These are phyloP conservation scores for Blastocystis sp. DNA, from an alignment of 352 stramenopile species.

Conservation along the genomic window DNA sequence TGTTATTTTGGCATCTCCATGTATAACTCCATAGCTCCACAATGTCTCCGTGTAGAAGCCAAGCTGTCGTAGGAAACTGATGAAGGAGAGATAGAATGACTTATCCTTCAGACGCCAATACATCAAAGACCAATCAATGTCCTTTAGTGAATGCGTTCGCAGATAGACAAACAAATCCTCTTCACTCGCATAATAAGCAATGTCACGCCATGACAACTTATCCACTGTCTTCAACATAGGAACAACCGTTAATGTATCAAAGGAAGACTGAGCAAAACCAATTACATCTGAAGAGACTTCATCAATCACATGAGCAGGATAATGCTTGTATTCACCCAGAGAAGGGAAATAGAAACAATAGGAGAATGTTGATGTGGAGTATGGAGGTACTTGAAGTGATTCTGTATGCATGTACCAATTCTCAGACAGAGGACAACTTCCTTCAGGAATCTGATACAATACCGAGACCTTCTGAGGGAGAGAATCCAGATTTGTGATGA, in stretches of 20 bases:
- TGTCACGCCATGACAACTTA: conserved; percentile 70
- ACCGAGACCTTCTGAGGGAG: conserved; percentile 67
- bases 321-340: conserved; percentile 68
- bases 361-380: conserved; percentile 67
- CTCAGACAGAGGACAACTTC: conserved; percentile 67
- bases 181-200: conserved; percentile 67
- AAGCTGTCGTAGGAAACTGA: conserved; percentile 66
- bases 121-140: conserved; percentile 66
- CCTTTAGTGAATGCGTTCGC: conserved; percentile 63
- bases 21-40: conserved; percentile 70
- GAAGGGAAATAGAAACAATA: conserved; percentile 72
- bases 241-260: conserved; percentile 65
- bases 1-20: conserved; percentile 67
- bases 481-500: conserved; percentile 69
- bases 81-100: conserved; percentile 66
- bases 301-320: conserved; percentile 68
- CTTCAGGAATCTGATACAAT: conserved; percentile 72
- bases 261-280: conserved; percentile 64
- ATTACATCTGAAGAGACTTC: conserved; percentile 65
- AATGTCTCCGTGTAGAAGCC: conserved; percentile 67
- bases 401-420: conserved; percentile 70
- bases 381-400: conserved; percentile 66
- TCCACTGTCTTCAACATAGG: conserved; percentile 67
- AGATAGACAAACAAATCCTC: conserved; percentile 68
- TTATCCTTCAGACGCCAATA: conserved; percentile 68